phyloP scores from a whole-genome alignment of 2,329 filamentous ascomycete species.

The Mycosphaerella sp. region DNA sequence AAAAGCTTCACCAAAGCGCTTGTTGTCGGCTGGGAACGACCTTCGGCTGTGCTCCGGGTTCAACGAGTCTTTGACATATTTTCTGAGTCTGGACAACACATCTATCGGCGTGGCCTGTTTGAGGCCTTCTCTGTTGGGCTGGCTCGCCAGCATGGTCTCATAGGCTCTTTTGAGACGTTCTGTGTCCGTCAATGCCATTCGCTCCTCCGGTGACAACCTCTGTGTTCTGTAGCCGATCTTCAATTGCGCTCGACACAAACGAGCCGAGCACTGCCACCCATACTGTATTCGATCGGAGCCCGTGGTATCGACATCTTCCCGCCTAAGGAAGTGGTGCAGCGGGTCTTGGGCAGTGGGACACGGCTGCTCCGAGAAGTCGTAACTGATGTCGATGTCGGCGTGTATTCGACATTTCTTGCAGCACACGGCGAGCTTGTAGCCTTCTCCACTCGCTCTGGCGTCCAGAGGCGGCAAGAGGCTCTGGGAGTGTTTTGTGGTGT shows the following conservation, averaged over 20 bases:
- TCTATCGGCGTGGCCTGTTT: slow-evolving; percentile 48
- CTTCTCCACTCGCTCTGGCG: slow-evolving; percentile 33
- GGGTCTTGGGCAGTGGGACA: slow-evolving; percentile 48
- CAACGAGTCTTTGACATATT: slow-evolving; percentile 55
- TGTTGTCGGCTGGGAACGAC: slow-evolving; percentile 54
- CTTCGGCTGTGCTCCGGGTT: slow-evolving; percentile 45
- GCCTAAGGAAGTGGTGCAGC: slow-evolving; percentile 53
- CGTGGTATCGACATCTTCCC: slow-evolving; percentile 13
- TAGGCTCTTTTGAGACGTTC: slow-evolving; percentile 48
- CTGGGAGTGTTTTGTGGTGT: slow-evolving; percentile 52
- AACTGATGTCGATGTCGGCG: slow-evolving; percentile 52
- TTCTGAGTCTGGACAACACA: slow-evolving; percentile 51
- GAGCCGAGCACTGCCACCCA: slow-evolving; percentile 53
- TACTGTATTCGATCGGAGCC: slow-evolving; percentile 33
- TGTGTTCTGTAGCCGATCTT: slow-evolving; percentile 49
- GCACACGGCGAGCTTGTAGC: slow-evolving; percentile 54
- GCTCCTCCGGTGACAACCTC: slow-evolving; percentile 44
- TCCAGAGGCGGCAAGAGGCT: slow-evolving; percentile 44
- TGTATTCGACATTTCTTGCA: slow-evolving; percentile 59
- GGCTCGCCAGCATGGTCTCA: slow-evolving; percentile 45
- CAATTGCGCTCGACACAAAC: slow-evolving; percentile 50
- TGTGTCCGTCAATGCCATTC: slow-evolving; percentile 50
- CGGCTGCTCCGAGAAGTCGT: slow-evolving; percentile 34
- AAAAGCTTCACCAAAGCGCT: slow-evolving; percentile 58
- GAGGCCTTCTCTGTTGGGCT: slow-evolving; percentile 51